Evolutionary conservation across 805 yeast species (phyloP).

Genomic region (Kodamaea sagamina): DNA sequence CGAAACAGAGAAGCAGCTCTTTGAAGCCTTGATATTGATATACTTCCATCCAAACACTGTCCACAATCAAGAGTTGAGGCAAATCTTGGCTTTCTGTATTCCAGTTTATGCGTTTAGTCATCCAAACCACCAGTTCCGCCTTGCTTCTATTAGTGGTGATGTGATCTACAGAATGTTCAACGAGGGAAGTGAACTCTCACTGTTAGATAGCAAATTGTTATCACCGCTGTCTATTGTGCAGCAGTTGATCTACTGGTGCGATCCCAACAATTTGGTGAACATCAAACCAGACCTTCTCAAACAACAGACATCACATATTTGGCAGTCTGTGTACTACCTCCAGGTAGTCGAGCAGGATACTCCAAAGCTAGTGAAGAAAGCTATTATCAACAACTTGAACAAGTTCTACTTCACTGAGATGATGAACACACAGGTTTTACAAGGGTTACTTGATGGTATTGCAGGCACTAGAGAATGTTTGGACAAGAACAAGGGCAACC

Average conservation of each 20-base stretch:
- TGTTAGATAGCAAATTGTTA: slow-evolving; percentile 29
- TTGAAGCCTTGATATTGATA: slow-evolving; percentile 68
- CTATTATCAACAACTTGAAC: slow-evolving; percentile 51
- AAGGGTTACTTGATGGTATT: slow-evolving; percentile 36
- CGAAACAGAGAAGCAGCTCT: slow-evolving; percentile 43
- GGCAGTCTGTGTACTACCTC: slow-evolving; percentile 56
- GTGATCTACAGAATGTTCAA: slow-evolving; percentile 59
- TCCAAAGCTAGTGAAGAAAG: slow-evolving; percentile 53
- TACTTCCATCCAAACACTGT: slow-evolving; percentile 73
- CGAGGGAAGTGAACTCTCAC: slow-evolving; percentile 34
- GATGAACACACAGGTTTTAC: slow-evolving; percentile 30
- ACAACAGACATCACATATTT: slow-evolving; percentile 54
- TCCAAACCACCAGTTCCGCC: slow-evolving; percentile 63
- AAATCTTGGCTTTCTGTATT: slow-evolving; percentile 80
- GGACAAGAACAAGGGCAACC: slow-evolving; percentile 22
- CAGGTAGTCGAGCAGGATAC: slow-evolving; percentile 51
- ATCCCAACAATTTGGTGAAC: slow-evolving; percentile 66
- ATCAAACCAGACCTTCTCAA: slow-evolving; percentile 41
- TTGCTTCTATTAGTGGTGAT: slow-evolving; percentile 66
- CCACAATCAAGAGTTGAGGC: slow-evolving; percentile 66
- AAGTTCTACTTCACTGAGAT: slow-evolving; percentile 42
- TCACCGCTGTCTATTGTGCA: slow-evolving; percentile 52
- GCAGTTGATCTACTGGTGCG: slow-evolving; percentile 83
- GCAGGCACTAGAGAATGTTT: slow-evolving; percentile 34
- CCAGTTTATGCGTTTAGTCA: slow-evolving; percentile 87